Conservation (phyloP, 345 rosid species). For the Salix caprea region DNA sequence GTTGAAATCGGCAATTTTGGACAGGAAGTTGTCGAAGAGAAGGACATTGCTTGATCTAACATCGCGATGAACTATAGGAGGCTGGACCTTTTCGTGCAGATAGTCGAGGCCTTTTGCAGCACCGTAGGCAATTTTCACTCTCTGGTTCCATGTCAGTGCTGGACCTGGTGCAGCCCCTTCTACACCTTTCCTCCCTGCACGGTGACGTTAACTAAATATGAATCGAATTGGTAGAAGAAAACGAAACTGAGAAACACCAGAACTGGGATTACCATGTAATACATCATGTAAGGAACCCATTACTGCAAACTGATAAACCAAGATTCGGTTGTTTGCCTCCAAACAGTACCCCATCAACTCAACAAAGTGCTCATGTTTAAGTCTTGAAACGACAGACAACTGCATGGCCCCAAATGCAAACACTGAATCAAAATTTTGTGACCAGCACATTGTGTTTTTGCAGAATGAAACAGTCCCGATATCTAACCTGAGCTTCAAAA, state of each 20-base stretch:
- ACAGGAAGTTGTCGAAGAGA: slow-evolving; percentile 64
- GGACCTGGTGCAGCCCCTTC: slow-evolving; percentile 98
- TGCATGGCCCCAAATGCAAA: slow-evolving; percentile 20
- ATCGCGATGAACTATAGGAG: slow-evolving; percentile 86
- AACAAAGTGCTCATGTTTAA: slow-evolving; percentile 78
- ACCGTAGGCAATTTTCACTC: slow-evolving; percentile 84
- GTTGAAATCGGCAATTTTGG: slow-evolving; percentile 94
- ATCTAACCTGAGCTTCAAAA: slow-evolving; percentile 72
- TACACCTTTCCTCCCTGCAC: slow-evolving; percentile 84
- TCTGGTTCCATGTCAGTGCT: slow-evolving; percentile 75
- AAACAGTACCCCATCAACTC: slow-evolving; percentile 82
- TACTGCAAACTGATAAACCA: slow-evolving; percentile 70
- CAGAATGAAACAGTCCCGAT: background rate
- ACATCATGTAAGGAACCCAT: slow-evolving; percentile 93
- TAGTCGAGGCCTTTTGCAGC: slow-evolving; percentile 93
- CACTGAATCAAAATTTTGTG: background rate
- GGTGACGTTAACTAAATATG: background rate
- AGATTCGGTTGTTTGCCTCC: slow-evolving; percentile 65
- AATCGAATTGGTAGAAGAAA: background rate
- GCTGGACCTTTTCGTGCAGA: slow-evolving; percentile 92
- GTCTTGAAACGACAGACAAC: slow-evolving; percentile 83
- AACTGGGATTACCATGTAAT: slow-evolving; percentile 54
- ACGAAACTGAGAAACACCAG: background rate
- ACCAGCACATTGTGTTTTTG: background rate
- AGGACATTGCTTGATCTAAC: slow-evolving; percentile 95